Evolutionary conservation across 352 stramenopile genomes (phyloP).

Genomic region (Pythium rhizo-oryzae): DNA sequence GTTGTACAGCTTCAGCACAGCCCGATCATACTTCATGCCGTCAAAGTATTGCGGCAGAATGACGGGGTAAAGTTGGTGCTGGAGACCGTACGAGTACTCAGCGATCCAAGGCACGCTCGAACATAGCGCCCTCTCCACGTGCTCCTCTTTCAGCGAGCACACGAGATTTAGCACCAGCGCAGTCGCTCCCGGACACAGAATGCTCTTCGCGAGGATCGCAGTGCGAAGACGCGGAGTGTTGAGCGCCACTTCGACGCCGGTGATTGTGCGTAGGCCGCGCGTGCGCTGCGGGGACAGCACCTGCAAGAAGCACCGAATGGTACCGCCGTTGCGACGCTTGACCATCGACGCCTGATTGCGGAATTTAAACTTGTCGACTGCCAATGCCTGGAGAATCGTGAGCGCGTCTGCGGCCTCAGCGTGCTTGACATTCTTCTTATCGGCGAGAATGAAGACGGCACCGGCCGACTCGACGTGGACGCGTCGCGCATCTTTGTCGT

Average conservation of each 20-base stretch:
- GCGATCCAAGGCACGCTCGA: constrained; percentile 54
- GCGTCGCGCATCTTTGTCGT: constrained; percentile 53
- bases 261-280: constrained; percentile 51
- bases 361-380: constrained; percentile 55
- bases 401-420: constrained; percentile 48
- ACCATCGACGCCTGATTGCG: constrained; percentile 29
- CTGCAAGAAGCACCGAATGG: constrained; percentile 53
- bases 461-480: constrained; percentile 46
- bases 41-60: constrained; percentile 46
- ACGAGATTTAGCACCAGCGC: constrained; percentile 65
- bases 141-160: constrained; percentile 45
- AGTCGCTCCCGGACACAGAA: constrained; percentile 53
- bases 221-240: constrained; percentile 49
- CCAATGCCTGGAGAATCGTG: constrained; percentile 58
- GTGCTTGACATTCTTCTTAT: constrained; percentile 46
- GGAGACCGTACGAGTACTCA: constrained; percentile 55
- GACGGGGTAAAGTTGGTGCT: constrained; percentile 58
- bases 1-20: constrained; percentile 41
- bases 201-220: constrained; percentile 52
- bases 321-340: constrained; percentile 17
- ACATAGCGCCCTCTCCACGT: constrained; percentile 36
- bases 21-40: constrained; percentile 43
- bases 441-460: constrained; percentile 59
- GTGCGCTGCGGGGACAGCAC: constrained; percentile 50
- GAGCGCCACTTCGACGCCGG: constrained; percentile 51